Conservation (phyloP, 2,329 filamentous ascomycete species). For the Didymella arachidicola region DNA sequence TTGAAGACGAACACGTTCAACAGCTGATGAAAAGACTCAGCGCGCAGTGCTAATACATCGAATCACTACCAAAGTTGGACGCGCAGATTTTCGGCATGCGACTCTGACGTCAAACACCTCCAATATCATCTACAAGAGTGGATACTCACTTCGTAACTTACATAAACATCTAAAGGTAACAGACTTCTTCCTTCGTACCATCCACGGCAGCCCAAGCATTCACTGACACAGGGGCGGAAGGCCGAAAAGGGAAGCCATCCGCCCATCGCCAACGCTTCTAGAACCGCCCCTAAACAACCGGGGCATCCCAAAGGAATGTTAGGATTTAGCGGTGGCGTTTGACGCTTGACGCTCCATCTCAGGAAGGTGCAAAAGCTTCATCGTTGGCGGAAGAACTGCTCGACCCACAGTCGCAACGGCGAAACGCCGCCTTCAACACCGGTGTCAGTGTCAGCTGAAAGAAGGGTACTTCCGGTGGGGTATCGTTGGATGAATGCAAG, state of each 20-base stretch:
- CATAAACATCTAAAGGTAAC: neutral
- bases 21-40: slow-evolving; percentile 43
- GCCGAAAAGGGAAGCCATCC: slow-evolving; percentile 18
- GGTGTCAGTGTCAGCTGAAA: neutral
- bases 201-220: neutral
- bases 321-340: slow-evolving; percentile 5
- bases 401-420: neutral
- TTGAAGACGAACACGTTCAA: slow-evolving; percentile 5
- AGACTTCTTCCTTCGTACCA: neutral
- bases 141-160: neutral
- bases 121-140: neutral
- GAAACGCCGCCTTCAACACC: neutral
- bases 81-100: neutral
- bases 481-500: slow-evolving; percentile 4
- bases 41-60: slow-evolving; percentile 36
- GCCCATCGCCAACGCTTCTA: slow-evolving; percentile 15
- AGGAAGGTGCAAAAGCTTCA: slow-evolving; percentile 15
- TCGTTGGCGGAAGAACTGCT: slow-evolving; percentile 15
- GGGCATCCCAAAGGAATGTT: neutral
- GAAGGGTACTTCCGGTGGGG: slow-evolving; percentile 12
- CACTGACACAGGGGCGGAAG: neutral
- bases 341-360: neutral
- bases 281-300: slow-evolving; percentile 6
- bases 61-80: neutral
- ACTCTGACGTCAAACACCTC: neutral